Base-by-base conservation (phyloP, 2,329 filamentous ascomycete species). In the Paecilomyces dactylethromorphus region DNA sequence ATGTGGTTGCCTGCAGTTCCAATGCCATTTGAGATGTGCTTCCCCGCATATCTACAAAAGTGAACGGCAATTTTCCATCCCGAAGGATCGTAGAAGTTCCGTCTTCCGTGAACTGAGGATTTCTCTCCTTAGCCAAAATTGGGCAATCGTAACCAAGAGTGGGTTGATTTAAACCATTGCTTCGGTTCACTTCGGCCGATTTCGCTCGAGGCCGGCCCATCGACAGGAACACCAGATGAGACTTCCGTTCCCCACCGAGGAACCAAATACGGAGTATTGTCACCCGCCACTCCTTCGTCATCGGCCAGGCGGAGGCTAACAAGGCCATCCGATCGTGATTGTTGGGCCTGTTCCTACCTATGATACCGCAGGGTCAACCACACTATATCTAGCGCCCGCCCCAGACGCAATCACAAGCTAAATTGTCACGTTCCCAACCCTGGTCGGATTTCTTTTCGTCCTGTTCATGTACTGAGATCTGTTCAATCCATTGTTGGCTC, bases 151-250 rank as follows among this genome's bases (percentile, higher is more conserved):
- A n/a, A 29, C 39, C 39, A 45, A 45, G 39, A 45, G 18, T 45
- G 39, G n/a, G 39, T 45, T n/a, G 39, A 45, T 45, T 5, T 18
- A 8, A 18, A n/a, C n/a, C 45, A 54, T 45, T 56, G 56, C 59
- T 69, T 68, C 66, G 64, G 61, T 66, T 33, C 57, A 54, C 52
- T 69, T 69, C 66, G 56, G 65, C 62, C 66, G 61, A 60, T 56
- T 69, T 69, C 64, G 63, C 56, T 62, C 60, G 60, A 11, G n/a
- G 21, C 13, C 50, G 3, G 24, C 24, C 24, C 24, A 26, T 26
- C 24, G 24, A 26, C 5, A 29, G 26, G 26, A n/a, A 24, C 6
- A 52, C 11, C 18, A 22, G 13, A 22, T 22, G 21, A 52, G 8
- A 26, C 11, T 52, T n/a, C 13, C 8, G 50, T 26, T 26, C 50